Evolutionary conservation across 345 rosid genomes (phyloP).

Genomic region (Clausena lansium): DNA sequence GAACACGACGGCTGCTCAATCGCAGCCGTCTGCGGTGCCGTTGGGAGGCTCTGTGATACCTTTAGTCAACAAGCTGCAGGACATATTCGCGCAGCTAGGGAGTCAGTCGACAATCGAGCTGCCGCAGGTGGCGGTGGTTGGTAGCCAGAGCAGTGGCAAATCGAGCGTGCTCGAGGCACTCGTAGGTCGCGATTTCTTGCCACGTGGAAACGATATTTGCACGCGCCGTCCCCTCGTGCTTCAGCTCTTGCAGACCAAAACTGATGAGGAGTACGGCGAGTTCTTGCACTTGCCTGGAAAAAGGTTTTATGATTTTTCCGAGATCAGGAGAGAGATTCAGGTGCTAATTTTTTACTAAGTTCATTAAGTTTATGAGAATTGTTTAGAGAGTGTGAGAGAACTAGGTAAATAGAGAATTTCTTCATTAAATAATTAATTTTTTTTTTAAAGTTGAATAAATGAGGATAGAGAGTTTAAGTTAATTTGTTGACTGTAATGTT

Average conservation of each 20-base stretch:
- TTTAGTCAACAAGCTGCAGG: constrained; percentile 88
- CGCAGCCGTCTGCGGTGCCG: constrained; percentile 35
- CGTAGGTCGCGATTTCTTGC: constrained; percentile 95
- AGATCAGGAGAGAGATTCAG: constrained; percentile 95
- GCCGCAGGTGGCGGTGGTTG: constrained; percentile 98
- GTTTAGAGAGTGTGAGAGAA: not conserved
- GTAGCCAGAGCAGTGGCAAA: constrained; percentile 99
- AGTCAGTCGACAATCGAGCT: constrained; percentile 87
- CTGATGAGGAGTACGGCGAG: constrained; percentile 95
- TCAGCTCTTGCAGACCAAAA: constrained; percentile 85
- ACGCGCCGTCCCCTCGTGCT: constrained; percentile 96
- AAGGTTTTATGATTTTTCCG: constrained; percentile 81
- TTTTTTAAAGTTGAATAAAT: not conserved
- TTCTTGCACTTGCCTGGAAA: constrained; percentile 78
- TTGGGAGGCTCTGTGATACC: constrained; percentile 93
- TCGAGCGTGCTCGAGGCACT: constrained; percentile 97
- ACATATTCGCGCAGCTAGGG: constrained; percentile 93
- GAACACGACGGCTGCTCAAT: constrained; percentile 9
- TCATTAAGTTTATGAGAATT: not conserved
- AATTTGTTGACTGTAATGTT: not conserved
- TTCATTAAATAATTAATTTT: not conserved
- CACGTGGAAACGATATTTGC: constrained; percentile 88
- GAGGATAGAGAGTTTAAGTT: not conserved
- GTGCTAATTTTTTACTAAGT: constrained; percentile 25
- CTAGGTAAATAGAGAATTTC: not conserved